Percentiles rank a stretch among this genome's conserved stretches.
phyloP scores from a whole-genome alignment of 1,139 yeast genomes.

The Yamadazyma songkhlaensis region DNA sequence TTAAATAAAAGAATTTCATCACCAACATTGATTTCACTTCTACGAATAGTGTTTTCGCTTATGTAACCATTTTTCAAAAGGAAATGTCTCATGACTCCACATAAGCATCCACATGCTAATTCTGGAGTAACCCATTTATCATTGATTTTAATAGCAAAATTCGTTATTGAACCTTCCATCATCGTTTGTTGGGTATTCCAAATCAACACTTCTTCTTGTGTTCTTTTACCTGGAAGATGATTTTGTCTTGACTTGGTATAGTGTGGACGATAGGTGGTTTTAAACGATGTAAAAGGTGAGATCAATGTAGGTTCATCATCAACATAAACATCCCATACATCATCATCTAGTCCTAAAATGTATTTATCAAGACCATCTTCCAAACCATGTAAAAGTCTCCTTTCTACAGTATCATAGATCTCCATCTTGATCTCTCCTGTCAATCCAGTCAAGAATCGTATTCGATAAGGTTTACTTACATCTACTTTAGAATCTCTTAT shows the following conservation, averaged over 20 bases:
- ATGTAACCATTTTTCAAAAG: slow-evolving; percentile 55
- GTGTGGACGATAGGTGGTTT: slow-evolving; percentile 70
- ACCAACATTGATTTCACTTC: slow-evolving; percentile 52
- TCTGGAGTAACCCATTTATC: slow-evolving; percentile 79
- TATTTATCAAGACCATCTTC: slow-evolving; percentile 10
- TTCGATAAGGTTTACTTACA: slow-evolving; percentile 45
- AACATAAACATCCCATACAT: slow-evolving; percentile 58
- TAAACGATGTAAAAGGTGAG: slow-evolving; percentile 83
- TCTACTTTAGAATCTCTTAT: slow-evolving; percentile 27
- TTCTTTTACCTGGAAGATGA: slow-evolving; percentile 35
- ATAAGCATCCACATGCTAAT: slow-evolving; percentile 73
- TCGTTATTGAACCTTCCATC: slow-evolving; percentile 85
- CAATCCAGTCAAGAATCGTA: slow-evolving; percentile 53
- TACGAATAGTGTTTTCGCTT: slow-evolving; percentile 50
- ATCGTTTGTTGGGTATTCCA: slow-evolving; percentile 58
- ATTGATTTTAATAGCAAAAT: slow-evolving; percentile 57
- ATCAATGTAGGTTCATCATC: slow-evolving; percentile 53
- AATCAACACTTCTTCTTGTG: slow-evolving; percentile 65
- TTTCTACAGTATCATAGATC: slow-evolving; percentile 35
- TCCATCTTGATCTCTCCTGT: slow-evolving; percentile 53
- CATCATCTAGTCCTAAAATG: slow-evolving; percentile 2
- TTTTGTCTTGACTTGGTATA: slow-evolving; percentile 64
- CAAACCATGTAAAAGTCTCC: slow-evolving; percentile 44
- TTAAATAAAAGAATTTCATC: slow-evolving; percentile 72
- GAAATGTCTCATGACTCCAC: slow-evolving; percentile 77